Conservation (phyloP, 192 early-diverging fungal species). For the Backusella macrospora region DNA sequence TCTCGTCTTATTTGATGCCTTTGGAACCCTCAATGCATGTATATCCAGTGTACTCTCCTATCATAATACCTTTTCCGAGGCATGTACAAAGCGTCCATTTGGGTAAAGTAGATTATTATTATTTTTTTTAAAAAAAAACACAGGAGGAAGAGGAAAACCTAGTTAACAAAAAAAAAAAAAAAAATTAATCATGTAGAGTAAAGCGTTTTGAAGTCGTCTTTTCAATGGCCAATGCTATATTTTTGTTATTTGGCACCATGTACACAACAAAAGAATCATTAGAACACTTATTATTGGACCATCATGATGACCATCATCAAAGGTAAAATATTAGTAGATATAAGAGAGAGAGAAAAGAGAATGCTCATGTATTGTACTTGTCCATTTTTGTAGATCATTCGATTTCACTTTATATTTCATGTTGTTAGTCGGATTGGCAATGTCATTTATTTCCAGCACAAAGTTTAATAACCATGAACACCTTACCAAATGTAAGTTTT, state of each 20-base stretch:
- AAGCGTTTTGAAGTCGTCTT: slow-evolving; percentile 56
- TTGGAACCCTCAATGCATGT: slow-evolving; percentile 55
- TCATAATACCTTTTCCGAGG: slow-evolving; percentile 40
- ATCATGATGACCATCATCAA: slow-evolving; percentile 30
- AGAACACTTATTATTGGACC: slow-evolving; percentile 60
- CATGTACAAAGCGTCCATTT: slow-evolving; percentile 55
- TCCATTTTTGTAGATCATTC: background rate
- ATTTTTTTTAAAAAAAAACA: background rate
- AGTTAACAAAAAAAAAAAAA: background rate
- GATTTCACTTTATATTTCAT: slow-evolving; percentile 34
- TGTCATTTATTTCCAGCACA: slow-evolving; percentile 43
- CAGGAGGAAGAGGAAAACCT: too few species aligned
- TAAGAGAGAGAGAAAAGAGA: background rate
- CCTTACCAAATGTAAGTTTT: slow-evolving; percentile 51
- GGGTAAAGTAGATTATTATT: slow-evolving; percentile 41
- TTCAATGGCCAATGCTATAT: slow-evolving; percentile 53
- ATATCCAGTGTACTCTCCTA: slow-evolving; percentile 51
- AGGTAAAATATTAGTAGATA: background rate
- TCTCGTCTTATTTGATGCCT: slow-evolving; percentile 57
- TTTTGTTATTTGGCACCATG: slow-evolving; percentile 60
- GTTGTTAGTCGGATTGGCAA: slow-evolving; percentile 43
- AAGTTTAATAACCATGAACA: slow-evolving; percentile 54
- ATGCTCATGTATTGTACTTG: background rate
- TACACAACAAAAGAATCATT: slow-evolving; percentile 60
- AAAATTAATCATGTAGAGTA: slow-evolving; percentile 32